Percentiles rank a stretch among this genome's conserved stretches.
phyloP scores from a whole-genome alignment of 352 stramenopile species.

The Pythium aphanidermatum region DNA sequence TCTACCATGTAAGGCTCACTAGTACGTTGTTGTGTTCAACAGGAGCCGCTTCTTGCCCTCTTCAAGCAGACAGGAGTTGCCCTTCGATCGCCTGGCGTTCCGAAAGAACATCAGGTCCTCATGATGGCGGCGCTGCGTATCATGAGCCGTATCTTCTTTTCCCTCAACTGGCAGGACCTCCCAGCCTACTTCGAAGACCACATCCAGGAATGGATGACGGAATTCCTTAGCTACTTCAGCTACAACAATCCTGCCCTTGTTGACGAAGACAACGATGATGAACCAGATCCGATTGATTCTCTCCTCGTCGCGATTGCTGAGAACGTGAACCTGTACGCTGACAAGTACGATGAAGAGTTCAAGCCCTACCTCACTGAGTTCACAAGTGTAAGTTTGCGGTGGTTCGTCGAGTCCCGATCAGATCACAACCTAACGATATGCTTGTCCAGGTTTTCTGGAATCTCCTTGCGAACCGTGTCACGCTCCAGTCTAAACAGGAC shows the following conservation, averaged over 20 bases:
- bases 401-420: too few relatives aligned
- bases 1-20: neutral
- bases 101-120: constrained; percentile 47
- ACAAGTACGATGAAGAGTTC: constrained; percentile 99
- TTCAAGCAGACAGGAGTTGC: constrained; percentile 65
- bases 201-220: constrained; percentile 94
- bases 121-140: constrained; percentile 85
- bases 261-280: constrained; percentile 90
- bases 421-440: neutral
- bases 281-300: constrained; percentile 89
- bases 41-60: constrained; percentile 63
- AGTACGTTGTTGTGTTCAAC: too few relatives aligned
- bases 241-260: constrained; percentile 93
- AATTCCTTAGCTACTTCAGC: constrained; percentile 93
- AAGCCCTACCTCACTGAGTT: constrained; percentile 93
- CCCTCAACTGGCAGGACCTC: constrained; percentile 98
- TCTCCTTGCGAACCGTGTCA: constrained; percentile 63
- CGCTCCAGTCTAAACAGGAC: constrained; percentile 91
- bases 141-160: constrained; percentile 97
- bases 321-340: constrained; percentile 97
- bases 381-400: constrained; percentile 63
- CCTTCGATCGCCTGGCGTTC: constrained; percentile 32
- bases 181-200: constrained; percentile 99
- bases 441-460: constrained; percentile 53
- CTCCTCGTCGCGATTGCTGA: constrained; percentile 95